Evolutionary conservation across 805 yeast species (phyloP), one percentile per base, ranked within the genome.

Genomic region (Sungouiozyma ichnusensis): DNA sequence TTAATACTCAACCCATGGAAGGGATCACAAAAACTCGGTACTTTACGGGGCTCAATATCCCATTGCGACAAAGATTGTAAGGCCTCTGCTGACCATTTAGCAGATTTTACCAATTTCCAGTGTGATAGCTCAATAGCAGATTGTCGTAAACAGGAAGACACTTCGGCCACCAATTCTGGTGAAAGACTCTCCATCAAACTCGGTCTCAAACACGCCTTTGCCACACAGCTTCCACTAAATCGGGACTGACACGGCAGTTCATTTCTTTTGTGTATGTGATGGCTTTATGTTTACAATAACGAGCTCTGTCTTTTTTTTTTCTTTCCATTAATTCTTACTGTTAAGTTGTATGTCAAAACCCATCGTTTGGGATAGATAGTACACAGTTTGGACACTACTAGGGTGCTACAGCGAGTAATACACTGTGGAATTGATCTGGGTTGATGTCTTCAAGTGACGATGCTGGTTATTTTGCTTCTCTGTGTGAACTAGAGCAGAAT

Each of bases 61-160:
- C 40, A 51, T 24, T 6, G 55, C 50, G 8, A 24, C 29, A 11
- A 56, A 29, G 15, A 52, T 50, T 71, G 72, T 16, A 82, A 64
- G 1, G 94, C 94, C 53, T 86, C 95, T 2, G 85, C 79, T 1
- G 79, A 70, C 94, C 94, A 87, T 65, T 85, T 85, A 3, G 94
- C 76, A 0, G 87, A 79, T 40, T 77, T 78, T 52, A 71, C 70
- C 11, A 86, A 66, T 44, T 82, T 76, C 45, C 85, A 65, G 29
- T 74, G 72, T 1, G 76, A 58, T 16, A 85, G 65, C 3, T 67
- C 64, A 19, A 49, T 47, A 3, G 69, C 63, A 2, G 82, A 71
- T 34, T 56, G 59, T 17, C 71, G 54, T 20, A 74, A 52, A 13
- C 55, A 55, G 3, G 39, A 29, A 20, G 41, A 49, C 9, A 59